Conservation (phyloP, 352 stramenopile species). For the Elongisporangium undulatum region DNA sequence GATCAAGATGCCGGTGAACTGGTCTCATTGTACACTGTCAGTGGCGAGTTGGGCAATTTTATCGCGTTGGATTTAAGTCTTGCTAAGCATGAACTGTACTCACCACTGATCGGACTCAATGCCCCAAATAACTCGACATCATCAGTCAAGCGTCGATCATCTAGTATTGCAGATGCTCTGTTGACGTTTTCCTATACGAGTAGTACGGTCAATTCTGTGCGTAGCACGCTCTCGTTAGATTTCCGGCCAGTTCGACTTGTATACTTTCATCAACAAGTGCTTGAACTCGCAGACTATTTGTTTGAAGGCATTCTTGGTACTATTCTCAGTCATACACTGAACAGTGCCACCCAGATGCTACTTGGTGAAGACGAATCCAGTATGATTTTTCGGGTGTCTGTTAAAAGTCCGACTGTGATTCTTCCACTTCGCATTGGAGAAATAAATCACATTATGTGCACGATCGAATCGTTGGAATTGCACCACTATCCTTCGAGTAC, state of each 20-base stretch:
- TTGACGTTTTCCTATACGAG: constrained; percentile 31
- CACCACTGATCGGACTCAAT: constrained; percentile 51
- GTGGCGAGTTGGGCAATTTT: constrained; percentile 66
- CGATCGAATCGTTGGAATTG: constrained; percentile 45
- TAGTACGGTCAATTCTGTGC: constrained; percentile 14
- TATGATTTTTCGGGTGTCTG: constrained; percentile 44
- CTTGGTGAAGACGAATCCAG: constrained; percentile 57
- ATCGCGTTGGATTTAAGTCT: constrained; percentile 69
- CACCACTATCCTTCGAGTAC: constrained; percentile 59
- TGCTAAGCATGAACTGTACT: constrained; percentile 60
- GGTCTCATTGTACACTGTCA: constrained; percentile 11
- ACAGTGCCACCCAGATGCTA: constrained; percentile 67
- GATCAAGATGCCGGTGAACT: neutral
- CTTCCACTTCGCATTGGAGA: constrained; percentile 56
- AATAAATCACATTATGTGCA: constrained; percentile 52
- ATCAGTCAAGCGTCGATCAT: constrained; percentile 8
- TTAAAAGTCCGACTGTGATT: constrained; percentile 60
- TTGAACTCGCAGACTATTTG: constrained; percentile 79
- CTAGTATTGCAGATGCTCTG: constrained; percentile 8
- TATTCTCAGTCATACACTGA: constrained; percentile 65
- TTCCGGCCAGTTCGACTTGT: constrained; percentile 71
- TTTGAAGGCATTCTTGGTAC: constrained; percentile 76
- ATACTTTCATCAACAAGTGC: constrained; percentile 84
- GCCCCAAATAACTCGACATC: constrained; percentile 12
- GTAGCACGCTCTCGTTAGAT: constrained; percentile 38